Percentiles rank a stretch among this genome's conserved stretches.
Evolutionary conservation across 352 stramenopile species (phyloP).

Genomic region (Phytophthora hybrid): DNA sequence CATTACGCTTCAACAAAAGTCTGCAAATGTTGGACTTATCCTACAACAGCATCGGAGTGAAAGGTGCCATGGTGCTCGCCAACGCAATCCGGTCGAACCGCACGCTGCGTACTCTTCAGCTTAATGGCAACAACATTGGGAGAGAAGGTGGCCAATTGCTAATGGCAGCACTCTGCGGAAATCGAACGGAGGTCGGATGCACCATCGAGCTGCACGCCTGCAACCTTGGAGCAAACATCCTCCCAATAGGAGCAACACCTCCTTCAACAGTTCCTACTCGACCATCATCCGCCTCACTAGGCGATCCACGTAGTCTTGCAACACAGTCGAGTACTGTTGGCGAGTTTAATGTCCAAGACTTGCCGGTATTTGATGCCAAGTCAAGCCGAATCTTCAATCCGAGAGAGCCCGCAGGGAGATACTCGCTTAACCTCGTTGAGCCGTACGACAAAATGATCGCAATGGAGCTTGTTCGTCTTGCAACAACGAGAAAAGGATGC

Average conservation of each 20-base stretch:
- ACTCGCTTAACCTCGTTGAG: constrained; percentile 67
- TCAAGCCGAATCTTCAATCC: constrained; percentile 67
- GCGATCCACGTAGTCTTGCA: neutral
- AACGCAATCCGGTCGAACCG: constrained; percentile 67
- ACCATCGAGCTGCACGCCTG: constrained; percentile 70
- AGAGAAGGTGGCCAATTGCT: constrained; percentile 73
- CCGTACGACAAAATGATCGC: constrained; percentile 86
- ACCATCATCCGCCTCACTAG: constrained; percentile 10
- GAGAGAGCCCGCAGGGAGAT: constrained; percentile 75
- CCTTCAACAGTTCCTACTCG: neutral
- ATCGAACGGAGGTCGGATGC: constrained; percentile 59
- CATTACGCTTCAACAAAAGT: constrained; percentile 66
- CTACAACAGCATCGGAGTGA: constrained; percentile 83
- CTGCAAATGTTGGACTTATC: constrained; percentile 76
- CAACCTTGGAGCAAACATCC: constrained; percentile 55
- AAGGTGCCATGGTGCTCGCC: constrained; percentile 75
- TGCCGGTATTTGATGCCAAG: constrained; percentile 58
- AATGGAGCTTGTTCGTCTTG: constrained; percentile 77
- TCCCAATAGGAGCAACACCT: constrained; percentile 16
- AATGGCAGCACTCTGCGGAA: constrained; percentile 72
- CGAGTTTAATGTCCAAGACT: constrained; percentile 40
- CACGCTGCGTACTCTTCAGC: constrained; percentile 64
- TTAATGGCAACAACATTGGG: constrained; percentile 85
- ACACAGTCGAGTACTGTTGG: neutral
- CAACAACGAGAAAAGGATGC: constrained; percentile 77